Conservation (phyloP, 2,329 filamentous ascomycete genomes). For the Diaporthe citrichinensis region DNA sequence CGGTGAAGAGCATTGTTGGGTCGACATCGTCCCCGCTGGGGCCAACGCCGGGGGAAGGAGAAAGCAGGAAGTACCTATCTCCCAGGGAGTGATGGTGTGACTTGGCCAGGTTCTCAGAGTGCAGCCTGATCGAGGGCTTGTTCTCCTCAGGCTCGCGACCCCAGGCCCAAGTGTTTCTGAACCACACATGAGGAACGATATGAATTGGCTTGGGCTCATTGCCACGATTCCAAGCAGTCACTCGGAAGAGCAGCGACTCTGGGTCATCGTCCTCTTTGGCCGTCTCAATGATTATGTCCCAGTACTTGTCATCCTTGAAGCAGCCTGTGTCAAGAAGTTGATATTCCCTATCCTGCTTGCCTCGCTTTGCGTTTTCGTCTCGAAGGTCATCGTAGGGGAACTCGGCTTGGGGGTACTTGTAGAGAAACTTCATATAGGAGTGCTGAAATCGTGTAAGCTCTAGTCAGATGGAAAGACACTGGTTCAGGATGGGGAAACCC, state of each 20-base stretch:
- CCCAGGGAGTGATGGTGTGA: slow-evolving; percentile 87
- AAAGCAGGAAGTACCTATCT: slow-evolving; percentile 85
- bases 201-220: slow-evolving; percentile 91
- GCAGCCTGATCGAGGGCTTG: slow-evolving; percentile 83
- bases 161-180: slow-evolving; percentile 98
- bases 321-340: slow-evolving; percentile 90
- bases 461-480: background rate
- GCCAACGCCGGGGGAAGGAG: slow-evolving; percentile 89
- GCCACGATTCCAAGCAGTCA: slow-evolving; percentile 96
- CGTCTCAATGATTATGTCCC: slow-evolving; percentile 97
- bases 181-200: slow-evolving; percentile 96
- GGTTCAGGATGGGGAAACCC: slow-evolving; percentile 45
- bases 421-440: slow-evolving; percentile 99
- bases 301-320: slow-evolving; percentile 92
- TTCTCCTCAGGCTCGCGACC: slow-evolving; percentile 81
- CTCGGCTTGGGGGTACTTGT: slow-evolving; percentile 93
- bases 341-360: slow-evolving; percentile 86
- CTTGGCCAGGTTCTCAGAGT: slow-evolving; percentile 77
- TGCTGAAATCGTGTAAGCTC: slow-evolving; percentile 68
- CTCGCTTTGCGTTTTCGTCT: slow-evolving; percentile 84
- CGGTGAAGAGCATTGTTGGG: slow-evolving; percentile 90
- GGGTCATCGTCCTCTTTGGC: slow-evolving; percentile 94
- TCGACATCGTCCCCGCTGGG: slow-evolving; percentile 85
- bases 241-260: slow-evolving; percentile 92
- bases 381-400: slow-evolving; percentile 94